These are phyloP conservation scores for Fusarium camptoceras DNA, from an alignment of 2,329 filamentous ascomycete genomes.

Conservation along the genomic window DNA sequence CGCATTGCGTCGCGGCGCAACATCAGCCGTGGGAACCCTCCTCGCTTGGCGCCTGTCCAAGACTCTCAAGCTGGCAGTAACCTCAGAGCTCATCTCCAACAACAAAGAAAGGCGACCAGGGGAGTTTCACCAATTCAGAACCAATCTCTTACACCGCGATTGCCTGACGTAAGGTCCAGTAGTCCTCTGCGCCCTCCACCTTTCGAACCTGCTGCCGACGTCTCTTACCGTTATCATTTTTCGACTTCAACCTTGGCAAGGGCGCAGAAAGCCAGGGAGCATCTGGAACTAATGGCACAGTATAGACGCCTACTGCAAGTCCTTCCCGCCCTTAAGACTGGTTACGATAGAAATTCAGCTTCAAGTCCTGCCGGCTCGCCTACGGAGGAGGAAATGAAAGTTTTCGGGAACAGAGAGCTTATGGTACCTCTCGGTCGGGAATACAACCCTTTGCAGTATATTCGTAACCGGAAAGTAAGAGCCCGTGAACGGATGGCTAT, in stretches of 20 bases:
- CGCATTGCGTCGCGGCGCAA: slow-evolving; percentile 71
- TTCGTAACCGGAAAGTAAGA: slow-evolving; percentile 88
- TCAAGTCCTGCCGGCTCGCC: slow-evolving; percentile 59
- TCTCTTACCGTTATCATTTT: slow-evolving; percentile 71
- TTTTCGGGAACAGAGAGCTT: slow-evolving; percentile 45
- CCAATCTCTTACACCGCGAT: slow-evolving; percentile 56
- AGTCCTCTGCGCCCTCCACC: slow-evolving; percentile 61
- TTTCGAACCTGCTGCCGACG: slow-evolving; percentile 59
- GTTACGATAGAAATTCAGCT: slow-evolving; percentile 52
- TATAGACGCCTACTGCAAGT: slow-evolving; percentile 84
- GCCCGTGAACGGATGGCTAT: slow-evolving; percentile 81
- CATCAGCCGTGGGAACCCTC: slow-evolving; percentile 64
- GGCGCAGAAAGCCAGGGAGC: slow-evolving; percentile 84
- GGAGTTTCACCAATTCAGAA: slow-evolving; percentile 70
- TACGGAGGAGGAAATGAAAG: slow-evolving; percentile 48
- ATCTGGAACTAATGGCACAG: slow-evolving; percentile 87
- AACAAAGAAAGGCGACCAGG: slow-evolving; percentile 73
- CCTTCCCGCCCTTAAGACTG: slow-evolving; percentile 76
- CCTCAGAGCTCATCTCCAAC: slow-evolving; percentile 76
- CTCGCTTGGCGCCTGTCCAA: slow-evolving; percentile 64
- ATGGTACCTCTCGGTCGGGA: slow-evolving; percentile 68
- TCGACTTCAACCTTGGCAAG: slow-evolving; percentile 84
- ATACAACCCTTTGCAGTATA: slow-evolving; percentile 93
- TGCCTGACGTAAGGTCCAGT: slow-evolving; percentile 55
- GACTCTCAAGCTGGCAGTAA: slow-evolving; percentile 67